These are phyloP conservation scores for Vitis hybrid DNA, from an alignment of 177 flowering plant genomes.

Conservation along the genomic window DNA sequence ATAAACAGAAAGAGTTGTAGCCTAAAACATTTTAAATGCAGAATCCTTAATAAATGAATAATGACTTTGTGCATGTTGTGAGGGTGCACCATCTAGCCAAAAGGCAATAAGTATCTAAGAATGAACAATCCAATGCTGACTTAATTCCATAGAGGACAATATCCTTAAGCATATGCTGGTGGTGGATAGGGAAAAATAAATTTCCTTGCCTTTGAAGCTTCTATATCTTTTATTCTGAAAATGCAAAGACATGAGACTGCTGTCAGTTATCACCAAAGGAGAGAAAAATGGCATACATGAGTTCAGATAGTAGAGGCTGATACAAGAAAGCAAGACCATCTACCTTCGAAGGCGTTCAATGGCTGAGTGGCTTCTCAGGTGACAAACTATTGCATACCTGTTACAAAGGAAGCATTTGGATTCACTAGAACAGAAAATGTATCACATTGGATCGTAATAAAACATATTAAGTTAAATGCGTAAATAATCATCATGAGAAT, in stretches of 20 bases:
- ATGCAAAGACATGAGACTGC: constrained; percentile 5
- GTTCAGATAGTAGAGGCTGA: background rate
- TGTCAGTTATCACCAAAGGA: background rate
- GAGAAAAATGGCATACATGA: background rate
- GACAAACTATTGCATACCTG: constrained; percentile 90
- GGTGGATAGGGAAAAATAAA: background rate
- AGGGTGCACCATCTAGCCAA: background rate
- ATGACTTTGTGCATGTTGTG: too few relatives aligned
- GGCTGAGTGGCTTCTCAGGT: constrained; percentile 62
- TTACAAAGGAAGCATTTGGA: constrained; percentile 3
- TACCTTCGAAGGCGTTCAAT: constrained; percentile 92
- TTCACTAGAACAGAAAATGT: background rate
- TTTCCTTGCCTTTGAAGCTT: constrained; percentile 70
- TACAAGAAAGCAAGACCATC: constrained; percentile 4
- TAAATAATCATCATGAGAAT: too few relatives aligned
- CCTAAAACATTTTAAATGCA: too few relatives aligned
- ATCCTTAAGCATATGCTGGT: background rate
- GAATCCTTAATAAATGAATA: too few relatives aligned
- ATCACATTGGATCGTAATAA: background rate
- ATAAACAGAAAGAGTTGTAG: background rate
- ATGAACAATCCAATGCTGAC: background rate
- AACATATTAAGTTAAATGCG: too few relatives aligned
- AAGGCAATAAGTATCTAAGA: background rate
- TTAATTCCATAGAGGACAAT: too few relatives aligned
- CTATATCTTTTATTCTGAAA: constrained; percentile 84